These are phyloP conservation scores for Haplosporangium sp. DNA, from an alignment of 371 early-diverging fungal genomes.

Conservation along the genomic window DNA sequence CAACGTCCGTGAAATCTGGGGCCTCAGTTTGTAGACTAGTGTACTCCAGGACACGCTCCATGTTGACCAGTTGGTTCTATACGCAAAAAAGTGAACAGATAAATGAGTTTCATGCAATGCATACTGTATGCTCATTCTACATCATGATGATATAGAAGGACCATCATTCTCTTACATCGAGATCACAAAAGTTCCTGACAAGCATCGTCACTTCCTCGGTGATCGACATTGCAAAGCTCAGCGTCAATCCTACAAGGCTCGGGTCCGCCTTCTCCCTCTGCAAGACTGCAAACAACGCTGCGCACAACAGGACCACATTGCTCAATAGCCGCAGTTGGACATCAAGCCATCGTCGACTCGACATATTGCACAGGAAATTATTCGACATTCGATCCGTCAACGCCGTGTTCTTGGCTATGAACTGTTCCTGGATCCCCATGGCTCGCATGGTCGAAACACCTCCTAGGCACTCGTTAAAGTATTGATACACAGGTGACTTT, in stretches of 20 bases:
- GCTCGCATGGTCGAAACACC: conserved; percentile 90
- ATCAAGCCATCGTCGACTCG: conserved; percentile 92
- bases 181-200: conserved; percentile 78
- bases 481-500: conserved; percentile 85
- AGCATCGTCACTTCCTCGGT: conserved; percentile 90
- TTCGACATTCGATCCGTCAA: conserved; percentile 83
- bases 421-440: conserved; percentile 77
- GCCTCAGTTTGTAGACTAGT: too few relatives aligned
- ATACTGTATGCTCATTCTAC: too few relatives aligned
- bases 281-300: conserved; percentile 73
- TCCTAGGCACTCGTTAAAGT: conserved; percentile 81
- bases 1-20: too few relatives aligned
- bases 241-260: conserved; percentile 84
- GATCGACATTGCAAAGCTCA: conserved; percentile 88
- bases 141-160: too few relatives aligned
- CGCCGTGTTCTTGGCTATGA: conserved; percentile 77
- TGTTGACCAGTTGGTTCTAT: too few relatives aligned
- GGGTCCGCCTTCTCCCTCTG: conserved; percentile 66
- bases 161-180: conserved; percentile 61
- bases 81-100: too few relatives aligned
- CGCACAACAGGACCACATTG: conserved; percentile 72
- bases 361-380: conserved; percentile 83
- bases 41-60: too few relatives aligned
- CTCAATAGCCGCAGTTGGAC: conserved; percentile 87
- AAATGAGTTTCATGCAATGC: too few relatives aligned